These are phyloP conservation scores for Cyphellophora europaea DNA, from an alignment of 2,329 filamentous ascomycete species.

Conservation along the genomic window DNA sequence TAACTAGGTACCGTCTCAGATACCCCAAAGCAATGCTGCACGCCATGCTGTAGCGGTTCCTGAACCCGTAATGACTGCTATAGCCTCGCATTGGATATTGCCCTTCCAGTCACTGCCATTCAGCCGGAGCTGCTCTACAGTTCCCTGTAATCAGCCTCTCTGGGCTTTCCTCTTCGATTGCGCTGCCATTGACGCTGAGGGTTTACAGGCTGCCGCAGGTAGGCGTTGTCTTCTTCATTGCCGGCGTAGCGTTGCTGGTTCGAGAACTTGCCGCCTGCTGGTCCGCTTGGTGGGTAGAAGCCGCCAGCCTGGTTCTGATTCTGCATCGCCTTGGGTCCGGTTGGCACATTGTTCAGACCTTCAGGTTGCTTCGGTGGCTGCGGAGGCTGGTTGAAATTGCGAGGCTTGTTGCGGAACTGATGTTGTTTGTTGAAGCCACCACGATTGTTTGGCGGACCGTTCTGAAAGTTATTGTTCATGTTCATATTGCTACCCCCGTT, in stretches of 20 bases:
- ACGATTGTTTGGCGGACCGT: slow-evolving; percentile 24
- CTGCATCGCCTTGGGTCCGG: slow-evolving; percentile 16
- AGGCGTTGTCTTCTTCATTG: slow-evolving; percentile 74
- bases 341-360: slow-evolving; percentile 15
- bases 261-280: slow-evolving; percentile 33
- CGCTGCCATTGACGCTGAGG: slow-evolving; percentile 81
- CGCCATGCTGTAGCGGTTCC: too few relatives aligned
- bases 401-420: slow-evolving; percentile 11
- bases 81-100: too few relatives aligned
- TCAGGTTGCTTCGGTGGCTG: slow-evolving; percentile 23
- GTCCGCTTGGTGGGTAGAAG: slow-evolving; percentile 12
- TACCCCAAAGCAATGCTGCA: too few relatives aligned
- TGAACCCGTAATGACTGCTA: too few relatives aligned
- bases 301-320: slow-evolving; percentile 5
- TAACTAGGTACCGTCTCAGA: too few relatives aligned
- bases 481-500: slow-evolving; percentile 12
- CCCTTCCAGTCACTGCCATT: too few relatives aligned
- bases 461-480: slow-evolving; percentile 20
- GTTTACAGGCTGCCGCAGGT: slow-evolving; percentile 93
- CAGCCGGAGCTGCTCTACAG: slow-evolving; percentile 30
- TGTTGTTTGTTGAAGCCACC: slow-evolving; percentile 21
- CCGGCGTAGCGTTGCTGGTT: slow-evolving; percentile 50
- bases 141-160: slow-evolving; percentile 87
- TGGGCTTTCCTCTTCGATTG: slow-evolving; percentile 54
- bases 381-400: slow-evolving; percentile 13